Conservation (phyloP, 805 yeast species). For the Yamadazyma paraphyllophila region DNA sequence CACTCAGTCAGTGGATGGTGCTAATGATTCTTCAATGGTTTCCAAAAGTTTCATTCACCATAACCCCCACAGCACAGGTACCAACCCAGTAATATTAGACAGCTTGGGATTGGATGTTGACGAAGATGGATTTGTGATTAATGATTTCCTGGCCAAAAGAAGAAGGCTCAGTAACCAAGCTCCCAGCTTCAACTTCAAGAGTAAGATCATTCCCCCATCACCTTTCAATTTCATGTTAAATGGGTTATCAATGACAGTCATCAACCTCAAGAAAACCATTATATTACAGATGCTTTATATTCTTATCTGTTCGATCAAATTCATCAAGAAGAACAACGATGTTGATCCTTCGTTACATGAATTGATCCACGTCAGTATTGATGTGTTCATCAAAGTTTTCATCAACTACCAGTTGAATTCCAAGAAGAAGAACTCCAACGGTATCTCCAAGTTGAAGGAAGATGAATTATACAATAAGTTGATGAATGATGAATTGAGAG, state of each 20-base stretch:
- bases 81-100: slow-evolving; percentile 28
- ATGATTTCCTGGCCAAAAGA: slow-evolving; percentile 42
- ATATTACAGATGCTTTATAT: slow-evolving; percentile 43
- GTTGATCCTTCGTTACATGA: slow-evolving; percentile 13
- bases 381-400: slow-evolving; percentile 35
- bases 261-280: slow-evolving; percentile 42
- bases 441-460: slow-evolving; percentile 25
- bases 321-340: slow-evolving; percentile 24
- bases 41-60: slow-evolving; percentile 14
- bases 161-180: slow-evolving; percentile 19
- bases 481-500: slow-evolving; percentile 38
- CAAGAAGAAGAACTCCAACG: slow-evolving; percentile 12
- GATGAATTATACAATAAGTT: slow-evolving; percentile 37
- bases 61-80: slow-evolving; percentile 18
- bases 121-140: slow-evolving; percentile 45
- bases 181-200: slow-evolving; percentile 12
- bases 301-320: slow-evolving; percentile 38
- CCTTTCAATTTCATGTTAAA: slow-evolving; percentile 42
- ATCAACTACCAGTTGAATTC: slow-evolving; percentile 36
- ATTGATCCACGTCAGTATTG: slow-evolving; percentile 25
- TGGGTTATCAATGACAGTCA: slow-evolving; percentile 42
- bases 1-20: slow-evolving; percentile 9
- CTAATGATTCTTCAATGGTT: background rate
- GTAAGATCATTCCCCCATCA: slow-evolving; percentile 32
- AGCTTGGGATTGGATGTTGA: slow-evolving; percentile 41